These are phyloP conservation scores for Vaccinium macrocarpon DNA, from an alignment of 148 eudicot species.

Conservation along the genomic window DNA sequence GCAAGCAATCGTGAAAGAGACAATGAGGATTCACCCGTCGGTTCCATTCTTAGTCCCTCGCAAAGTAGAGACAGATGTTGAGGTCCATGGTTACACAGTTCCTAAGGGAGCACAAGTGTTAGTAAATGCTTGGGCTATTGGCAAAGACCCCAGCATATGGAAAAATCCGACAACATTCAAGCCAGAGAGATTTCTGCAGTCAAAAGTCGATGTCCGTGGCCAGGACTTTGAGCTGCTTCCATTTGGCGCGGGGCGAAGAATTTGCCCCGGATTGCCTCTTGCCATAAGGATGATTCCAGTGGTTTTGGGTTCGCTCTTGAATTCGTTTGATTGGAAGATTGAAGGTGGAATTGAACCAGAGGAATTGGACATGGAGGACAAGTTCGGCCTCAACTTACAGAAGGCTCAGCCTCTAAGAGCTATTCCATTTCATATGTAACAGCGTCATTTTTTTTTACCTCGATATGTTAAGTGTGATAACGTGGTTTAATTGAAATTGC, in stretches of 20 bases:
- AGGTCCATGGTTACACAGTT: neutral
- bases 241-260: constrained; percentile 14
- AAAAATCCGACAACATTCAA: neutral
- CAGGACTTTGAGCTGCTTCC: constrained; percentile 20
- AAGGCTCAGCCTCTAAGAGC: too few relatives aligned
- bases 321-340: constrained; percentile 19
- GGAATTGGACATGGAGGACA: constrained; percentile 8
- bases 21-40: constrained; percentile 12
- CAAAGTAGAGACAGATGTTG: constrained; percentile 3
- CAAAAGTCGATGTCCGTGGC: neutral
- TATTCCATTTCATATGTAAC: neutral
- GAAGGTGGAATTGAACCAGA: constrained; percentile 13
- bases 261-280: constrained; percentile 14
- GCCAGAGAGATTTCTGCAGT: constrained; percentile 13
- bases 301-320: constrained; percentile 17
- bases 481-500: too few relatives aligned
- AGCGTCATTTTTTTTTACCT: neutral
- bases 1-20: constrained; percentile 10
- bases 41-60: constrained; percentile 12
- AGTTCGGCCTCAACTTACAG: too few relatives aligned
- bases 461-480: too few relatives aligned
- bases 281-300: constrained; percentile 10
- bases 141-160: constrained; percentile 9
- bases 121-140: constrained; percentile 16
- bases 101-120: constrained; percentile 8